Conservation (phyloP, 805 yeast genomes). For the Candida yuanshanica region DNA sequence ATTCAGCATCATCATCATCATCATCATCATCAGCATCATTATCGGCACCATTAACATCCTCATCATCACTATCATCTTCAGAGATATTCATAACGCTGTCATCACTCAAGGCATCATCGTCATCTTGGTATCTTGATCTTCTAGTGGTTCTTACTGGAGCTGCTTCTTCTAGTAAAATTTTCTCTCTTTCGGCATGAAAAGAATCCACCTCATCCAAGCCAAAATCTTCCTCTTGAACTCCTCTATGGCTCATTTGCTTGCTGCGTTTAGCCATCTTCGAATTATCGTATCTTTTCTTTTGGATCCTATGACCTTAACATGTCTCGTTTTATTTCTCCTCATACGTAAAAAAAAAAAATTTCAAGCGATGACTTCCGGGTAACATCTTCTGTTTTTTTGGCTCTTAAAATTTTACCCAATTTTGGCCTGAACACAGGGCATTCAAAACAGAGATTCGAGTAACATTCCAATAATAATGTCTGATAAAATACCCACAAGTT, state of each 20-base stretch:
- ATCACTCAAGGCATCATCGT: slow-evolving; percentile 40
- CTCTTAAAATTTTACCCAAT: background rate
- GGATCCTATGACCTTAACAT: background rate
- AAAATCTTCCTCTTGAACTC: slow-evolving; percentile 27
- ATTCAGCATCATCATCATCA: slow-evolving; percentile 27
- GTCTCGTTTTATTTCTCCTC: background rate
- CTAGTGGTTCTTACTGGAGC: slow-evolving; percentile 36
- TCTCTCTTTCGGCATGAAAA: slow-evolving; percentile 56
- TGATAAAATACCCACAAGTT: slow-evolving; percentile 19
- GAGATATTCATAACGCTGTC: slow-evolving; percentile 46
- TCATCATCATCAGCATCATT: slow-evolving; percentile 30
- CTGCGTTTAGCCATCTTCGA: slow-evolving; percentile 19
- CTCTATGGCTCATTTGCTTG: slow-evolving; percentile 7
- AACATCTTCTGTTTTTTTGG: background rate
- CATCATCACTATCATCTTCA: slow-evolving; percentile 43
- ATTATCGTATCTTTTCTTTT: background rate
- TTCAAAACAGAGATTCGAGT: background rate
- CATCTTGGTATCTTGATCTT: slow-evolving; percentile 28
- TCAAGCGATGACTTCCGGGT: slow-evolving; percentile 11
- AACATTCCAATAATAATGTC: slow-evolving; percentile 10
- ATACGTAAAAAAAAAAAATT: background rate
- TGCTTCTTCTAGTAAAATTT: slow-evolving; percentile 50
- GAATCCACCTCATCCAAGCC: slow-evolving; percentile 66
- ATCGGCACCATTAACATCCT: slow-evolving; percentile 43
- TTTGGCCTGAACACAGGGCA: background rate